Percentiles rank a stretch among this genome's conserved stretches.
Evolutionary conservation across 2,329 filamentous ascomycete species (phyloP).

Genomic region (Proliferodiscus dingleyae): DNA sequence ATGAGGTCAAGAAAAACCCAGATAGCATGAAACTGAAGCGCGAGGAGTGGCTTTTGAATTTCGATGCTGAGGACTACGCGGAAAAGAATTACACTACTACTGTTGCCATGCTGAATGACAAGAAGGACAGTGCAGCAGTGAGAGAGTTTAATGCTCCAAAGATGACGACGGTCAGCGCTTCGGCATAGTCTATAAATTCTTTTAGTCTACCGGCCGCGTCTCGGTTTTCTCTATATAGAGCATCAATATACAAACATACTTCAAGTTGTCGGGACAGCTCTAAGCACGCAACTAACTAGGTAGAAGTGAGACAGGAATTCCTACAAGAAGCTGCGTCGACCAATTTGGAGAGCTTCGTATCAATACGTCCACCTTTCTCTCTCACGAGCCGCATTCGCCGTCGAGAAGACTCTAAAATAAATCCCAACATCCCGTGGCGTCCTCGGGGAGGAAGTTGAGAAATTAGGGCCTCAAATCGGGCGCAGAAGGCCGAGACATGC

Average conservation of each 20-base stretch:
- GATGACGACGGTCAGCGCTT: slow-evolving; percentile 4
- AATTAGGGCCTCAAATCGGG: neutral
- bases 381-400: neutral
- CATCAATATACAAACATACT: neutral
- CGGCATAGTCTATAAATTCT: slow-evolving; percentile 1
- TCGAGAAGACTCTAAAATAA: too few relatives aligned
- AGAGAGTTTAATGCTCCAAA: slow-evolving; percentile 13
- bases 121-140: slow-evolving; percentile 7
- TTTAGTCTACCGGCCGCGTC: neutral
- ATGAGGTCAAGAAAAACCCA: slow-evolving; percentile 22
- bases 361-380: too few relatives aligned
- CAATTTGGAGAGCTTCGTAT: too few relatives aligned
- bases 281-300: neutral
- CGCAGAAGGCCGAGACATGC: neutral
- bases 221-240: neutral
- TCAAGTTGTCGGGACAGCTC: neutral
- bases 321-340: too few relatives aligned
- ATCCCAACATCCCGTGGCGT: too few relatives aligned
- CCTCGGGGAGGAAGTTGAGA: neutral
- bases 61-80: slow-evolving; percentile 23
- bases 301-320: too few relatives aligned
- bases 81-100: slow-evolving; percentile 20
- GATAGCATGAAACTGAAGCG: slow-evolving; percentile 18
- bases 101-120: slow-evolving; percentile 12
- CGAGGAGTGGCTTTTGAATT: slow-evolving; percentile 21